Conservation (phyloP, 305 asterid genomes). For the Nicotiana rustica region DNA sequence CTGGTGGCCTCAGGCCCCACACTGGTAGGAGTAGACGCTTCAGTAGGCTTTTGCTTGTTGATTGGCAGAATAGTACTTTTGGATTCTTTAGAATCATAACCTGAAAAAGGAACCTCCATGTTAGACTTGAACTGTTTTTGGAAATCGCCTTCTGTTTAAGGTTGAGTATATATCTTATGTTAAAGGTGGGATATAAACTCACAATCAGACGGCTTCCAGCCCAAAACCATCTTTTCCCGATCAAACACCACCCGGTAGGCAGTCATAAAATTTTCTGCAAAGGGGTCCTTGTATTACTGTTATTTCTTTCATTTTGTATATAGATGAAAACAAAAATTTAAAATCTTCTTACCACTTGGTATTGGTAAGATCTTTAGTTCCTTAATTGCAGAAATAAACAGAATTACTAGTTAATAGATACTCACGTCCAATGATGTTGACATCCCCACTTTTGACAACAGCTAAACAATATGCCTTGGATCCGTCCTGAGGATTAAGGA, state of each 20-base stretch:
- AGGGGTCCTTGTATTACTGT: slow-evolving; percentile 4
- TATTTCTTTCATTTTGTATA: not conserved
- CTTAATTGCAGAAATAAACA: not conserved
- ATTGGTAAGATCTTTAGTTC: not conserved
- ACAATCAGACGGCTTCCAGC: slow-evolving; percentile 38
- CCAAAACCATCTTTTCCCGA: slow-evolving; percentile 34
- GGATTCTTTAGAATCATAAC: slow-evolving; percentile 54
- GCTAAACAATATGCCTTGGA: slow-evolving; percentile 71
- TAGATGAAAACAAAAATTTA: not conserved
- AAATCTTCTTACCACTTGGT: not conserved
- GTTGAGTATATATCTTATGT: not conserved
- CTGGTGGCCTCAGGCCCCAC: slow-evolving; percentile 69
- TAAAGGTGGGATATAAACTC: slow-evolving; percentile 11
- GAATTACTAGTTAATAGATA: slow-evolving; percentile 35
- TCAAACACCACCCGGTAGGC: slow-evolving; percentile 29
- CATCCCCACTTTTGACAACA: slow-evolving; percentile 68
- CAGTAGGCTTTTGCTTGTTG: slow-evolving; percentile 46
- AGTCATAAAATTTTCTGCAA: slow-evolving; percentile 33
- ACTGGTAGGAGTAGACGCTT: slow-evolving; percentile 66
- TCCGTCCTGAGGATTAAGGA: slow-evolving; percentile 53
- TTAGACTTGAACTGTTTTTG: not conserved
- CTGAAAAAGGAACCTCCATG: slow-evolving; percentile 40
- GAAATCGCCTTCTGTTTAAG: no score
- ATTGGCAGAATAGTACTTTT: slow-evolving; percentile 55
- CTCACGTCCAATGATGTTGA: slow-evolving; percentile 94